A percentile compares a stretch with the other conserved stretches of the same genome.
These are phyloP conservation scores for Globisporangium okanoganense DNA, from an alignment of 352 stramenopile genomes.

Conservation along the genomic window DNA sequence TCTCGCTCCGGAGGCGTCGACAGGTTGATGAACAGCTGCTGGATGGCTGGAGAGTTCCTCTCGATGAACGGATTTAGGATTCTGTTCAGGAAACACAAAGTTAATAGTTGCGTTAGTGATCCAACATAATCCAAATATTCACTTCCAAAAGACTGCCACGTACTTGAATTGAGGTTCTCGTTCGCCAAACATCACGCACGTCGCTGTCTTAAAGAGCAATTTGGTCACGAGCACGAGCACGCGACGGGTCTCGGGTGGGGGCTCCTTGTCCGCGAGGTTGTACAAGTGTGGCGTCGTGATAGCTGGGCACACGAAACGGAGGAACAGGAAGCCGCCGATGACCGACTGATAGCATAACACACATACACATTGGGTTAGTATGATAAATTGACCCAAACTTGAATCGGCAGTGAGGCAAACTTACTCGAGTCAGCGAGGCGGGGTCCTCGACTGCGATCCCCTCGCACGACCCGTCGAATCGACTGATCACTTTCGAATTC, in stretches of 20 bases:
- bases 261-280: conserved; percentile 70
- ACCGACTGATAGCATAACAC: conserved; percentile 42
- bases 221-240: conserved; percentile 87
- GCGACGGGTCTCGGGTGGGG: conserved; percentile 61
- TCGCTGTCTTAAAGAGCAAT: conserved; percentile 87
- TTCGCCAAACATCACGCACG: conserved; percentile 81
- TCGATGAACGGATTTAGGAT: conserved; percentile 87
- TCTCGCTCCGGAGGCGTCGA: conserved; percentile 56
- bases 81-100: conserved; percentile 19
- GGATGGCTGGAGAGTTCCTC: conserved; percentile 69
- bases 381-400: not conserved
- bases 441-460: conserved; percentile 54
- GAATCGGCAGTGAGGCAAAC: conserved; percentile 4
- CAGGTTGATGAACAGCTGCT: conserved; percentile 69
- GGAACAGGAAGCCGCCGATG: conserved; percentile 85
- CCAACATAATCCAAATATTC: not conserved
- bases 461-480: conserved; percentile 61
- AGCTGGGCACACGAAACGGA: conserved; percentile 85
- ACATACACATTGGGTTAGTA: conserved; percentile 1
- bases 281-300: conserved; percentile 87
- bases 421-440: conserved; percentile 48
- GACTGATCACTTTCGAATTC: conserved; percentile 65
- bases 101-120: not conserved
- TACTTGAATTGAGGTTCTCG: conserved; percentile 80
- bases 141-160: conserved; percentile 3